Conservation (phyloP, 345 rosid species). For the Moricandia moricandioides region DNA sequence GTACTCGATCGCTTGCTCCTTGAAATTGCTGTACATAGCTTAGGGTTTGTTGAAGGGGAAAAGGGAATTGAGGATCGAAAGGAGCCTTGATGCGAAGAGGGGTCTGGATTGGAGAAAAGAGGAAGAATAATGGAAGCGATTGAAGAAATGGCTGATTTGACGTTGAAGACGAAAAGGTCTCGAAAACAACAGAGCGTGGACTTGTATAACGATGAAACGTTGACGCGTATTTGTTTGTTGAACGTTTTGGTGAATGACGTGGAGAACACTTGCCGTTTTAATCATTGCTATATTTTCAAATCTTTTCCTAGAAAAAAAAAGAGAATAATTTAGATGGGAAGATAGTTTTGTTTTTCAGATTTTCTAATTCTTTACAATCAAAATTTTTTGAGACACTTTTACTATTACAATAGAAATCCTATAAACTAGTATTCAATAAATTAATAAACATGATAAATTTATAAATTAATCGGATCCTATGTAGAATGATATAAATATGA, state of each 20-base stretch:
- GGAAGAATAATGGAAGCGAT: neutral
- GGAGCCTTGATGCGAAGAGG: neutral
- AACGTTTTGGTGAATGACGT: neutral
- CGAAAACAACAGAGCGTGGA: neutral
- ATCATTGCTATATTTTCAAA: neutral
- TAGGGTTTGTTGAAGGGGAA: slow-evolving; percentile 4
- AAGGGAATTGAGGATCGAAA: neutral
- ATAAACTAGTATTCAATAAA: too few species aligned
- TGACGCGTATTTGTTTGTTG: neutral
- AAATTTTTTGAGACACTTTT: too few species aligned
- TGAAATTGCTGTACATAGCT: slow-evolving; percentile 90
- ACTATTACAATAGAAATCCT: too few species aligned
- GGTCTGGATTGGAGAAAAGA: neutral
- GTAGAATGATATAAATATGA: too few species aligned
- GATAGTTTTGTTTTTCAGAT: too few species aligned
- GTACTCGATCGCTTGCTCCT: slow-evolving; percentile 93
- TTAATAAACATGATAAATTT: too few species aligned
- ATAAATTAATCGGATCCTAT: too few species aligned
- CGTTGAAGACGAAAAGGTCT: neutral
- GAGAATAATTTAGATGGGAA: too few species aligned
- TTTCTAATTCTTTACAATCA: too few species aligned
- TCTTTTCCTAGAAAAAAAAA: too few species aligned
- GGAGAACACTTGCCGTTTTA: neutral
- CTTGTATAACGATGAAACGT: neutral
- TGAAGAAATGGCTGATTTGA: neutral